These are phyloP conservation scores for Purpureocillium lavendulum DNA, from an alignment of 2,329 filamentous ascomycete genomes.

Conservation along the genomic window DNA sequence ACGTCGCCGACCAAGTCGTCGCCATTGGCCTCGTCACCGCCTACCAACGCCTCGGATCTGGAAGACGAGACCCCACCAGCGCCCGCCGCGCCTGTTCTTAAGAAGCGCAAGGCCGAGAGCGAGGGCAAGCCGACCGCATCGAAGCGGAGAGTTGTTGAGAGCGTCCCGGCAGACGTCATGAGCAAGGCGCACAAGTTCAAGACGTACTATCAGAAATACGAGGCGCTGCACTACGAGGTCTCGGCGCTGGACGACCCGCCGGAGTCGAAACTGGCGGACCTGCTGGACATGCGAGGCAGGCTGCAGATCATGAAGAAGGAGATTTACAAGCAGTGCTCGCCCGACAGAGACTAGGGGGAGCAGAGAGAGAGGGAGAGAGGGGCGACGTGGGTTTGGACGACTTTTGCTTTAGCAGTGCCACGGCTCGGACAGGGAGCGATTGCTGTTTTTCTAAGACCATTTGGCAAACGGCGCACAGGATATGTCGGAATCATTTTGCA, in stretches of 20 bases:
- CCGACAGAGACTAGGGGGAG: constrained; percentile 14
- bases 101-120: constrained; percentile 35
- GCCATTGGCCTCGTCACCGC: constrained; percentile 55
- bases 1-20: constrained; percentile 56
- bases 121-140: constrained; percentile 13
- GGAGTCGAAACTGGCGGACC: constrained; percentile 38
- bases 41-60: constrained; percentile 56
- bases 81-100: constrained; percentile 15
- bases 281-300: constrained; percentile 46
- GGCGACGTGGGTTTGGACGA: too few species aligned
- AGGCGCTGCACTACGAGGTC: constrained; percentile 48
- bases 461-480: constrained; percentile 4
- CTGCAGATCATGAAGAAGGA: constrained; percentile 50
- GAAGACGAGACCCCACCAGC: constrained; percentile 31
- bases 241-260: constrained; percentile 39
- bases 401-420: background rate
- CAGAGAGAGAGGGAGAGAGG: background rate
- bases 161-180: constrained; percentile 34
- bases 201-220: constrained; percentile 47
- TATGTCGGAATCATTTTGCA: constrained; percentile 2
- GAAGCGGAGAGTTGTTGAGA: constrained; percentile 22
- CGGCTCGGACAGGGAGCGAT: background rate
- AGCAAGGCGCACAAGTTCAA: constrained; percentile 48
- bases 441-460: constrained; percentile 4
- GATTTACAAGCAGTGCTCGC: constrained; percentile 41